A percentile compares a stretch with the other conserved stretches of the same genome.
These are phyloP conservation scores for Cutaneotrichosporon mucoides DNA, from an alignment of 1,284 basidiomycete species.

Conservation along the genomic window DNA sequence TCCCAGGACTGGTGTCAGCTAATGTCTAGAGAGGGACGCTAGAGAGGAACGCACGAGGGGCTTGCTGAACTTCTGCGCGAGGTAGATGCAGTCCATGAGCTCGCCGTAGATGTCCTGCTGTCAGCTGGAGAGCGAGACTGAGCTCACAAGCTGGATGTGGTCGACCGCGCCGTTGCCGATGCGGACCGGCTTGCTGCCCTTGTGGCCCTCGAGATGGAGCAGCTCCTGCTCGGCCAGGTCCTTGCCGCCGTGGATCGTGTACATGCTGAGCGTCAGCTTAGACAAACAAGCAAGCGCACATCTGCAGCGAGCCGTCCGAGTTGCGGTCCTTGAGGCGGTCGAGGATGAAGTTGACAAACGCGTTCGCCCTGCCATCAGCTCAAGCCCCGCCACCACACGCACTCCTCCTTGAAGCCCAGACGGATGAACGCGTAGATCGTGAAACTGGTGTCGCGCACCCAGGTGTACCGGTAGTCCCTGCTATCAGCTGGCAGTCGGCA, in stretches of 20 bases:
- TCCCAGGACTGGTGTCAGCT: conserved; percentile 56
- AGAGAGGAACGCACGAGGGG: conserved; percentile 49
- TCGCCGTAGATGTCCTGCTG: conserved; percentile 88
- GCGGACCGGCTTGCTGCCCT: conserved; percentile 59
- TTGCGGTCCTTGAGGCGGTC: conserved; percentile 73
- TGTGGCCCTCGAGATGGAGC: conserved; percentile 77
- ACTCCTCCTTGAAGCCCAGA: conserved; percentile 84
- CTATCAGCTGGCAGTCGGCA: not conserved
- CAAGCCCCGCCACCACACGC: conserved; percentile 45
- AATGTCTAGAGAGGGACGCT: not conserved
- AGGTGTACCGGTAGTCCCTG: conserved; percentile 49
- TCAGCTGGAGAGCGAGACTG: not conserved
- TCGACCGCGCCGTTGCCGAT: conserved; percentile 87
- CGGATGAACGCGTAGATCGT: conserved; percentile 86
- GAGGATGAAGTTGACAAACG: conserved; percentile 86
- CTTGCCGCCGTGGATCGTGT: conserved; percentile 60
- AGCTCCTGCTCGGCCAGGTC: conserved; percentile 78
- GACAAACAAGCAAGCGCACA: conserved; percentile 53
- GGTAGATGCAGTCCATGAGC: conserved; percentile 85
- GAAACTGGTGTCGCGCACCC: conserved; percentile 84
- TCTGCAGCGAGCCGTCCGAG: conserved; percentile 81
- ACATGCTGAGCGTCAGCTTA: conserved; percentile 28
- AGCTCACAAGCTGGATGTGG: conserved; percentile 73
- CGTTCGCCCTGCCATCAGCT: conserved; percentile 22
- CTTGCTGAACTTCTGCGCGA: conserved; percentile 72